Evolutionary conservation across 345 rosid genomes (phyloP), one percentile per base, ranked within the genome.

Genomic region (Hypericum perforatum): DNA sequence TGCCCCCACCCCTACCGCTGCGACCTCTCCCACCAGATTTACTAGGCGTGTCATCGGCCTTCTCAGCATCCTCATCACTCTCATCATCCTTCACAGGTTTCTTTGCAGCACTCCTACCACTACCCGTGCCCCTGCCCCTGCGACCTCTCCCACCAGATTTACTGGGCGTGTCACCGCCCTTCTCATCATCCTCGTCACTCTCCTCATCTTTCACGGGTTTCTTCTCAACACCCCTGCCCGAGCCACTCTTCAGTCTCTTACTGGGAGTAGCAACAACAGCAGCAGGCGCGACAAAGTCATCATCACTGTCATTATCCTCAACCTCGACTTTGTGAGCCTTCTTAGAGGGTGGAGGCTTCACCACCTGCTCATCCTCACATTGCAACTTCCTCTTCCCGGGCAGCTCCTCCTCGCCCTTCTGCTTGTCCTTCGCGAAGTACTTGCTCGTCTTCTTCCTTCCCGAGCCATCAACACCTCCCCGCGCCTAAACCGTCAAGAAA

Each of bases 381-480:
- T 59, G 63, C 63, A 66, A 47, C 74, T 83, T 92, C 73, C 85
- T 78, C 82, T 88, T 92, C 51, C 63, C 66, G 49, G 85, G 85
- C 69, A 76, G 47, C 45, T 75, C 78, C 63, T 64, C 78, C 29
- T 32, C 56, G 64, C 58, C 80, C 74, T 79, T 77, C 59, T 73
- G 68, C 54, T 79, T 85, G 5, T 77, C 87, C 7, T 77, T 67
- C 49, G 77, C 76, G 82, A 92, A 88, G 71, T 92, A 92, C 77
- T 80, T 92, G 86, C 98, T 92, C 41, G 94, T 92, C 76, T 88
- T 92, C 70, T 74, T 80, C 58, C 98, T 77, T 52, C 76, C 63
- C 16, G 81, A 71, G 73, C 62, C 61, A 54, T 74, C 86, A 65
- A 67, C 61, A 56, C 64, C 80, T 63, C 63, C 81, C 53, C 60